These are phyloP conservation scores for Reutealis trisperma DNA, from an alignment of 345 rosid genomes.

Conservation along the genomic window DNA sequence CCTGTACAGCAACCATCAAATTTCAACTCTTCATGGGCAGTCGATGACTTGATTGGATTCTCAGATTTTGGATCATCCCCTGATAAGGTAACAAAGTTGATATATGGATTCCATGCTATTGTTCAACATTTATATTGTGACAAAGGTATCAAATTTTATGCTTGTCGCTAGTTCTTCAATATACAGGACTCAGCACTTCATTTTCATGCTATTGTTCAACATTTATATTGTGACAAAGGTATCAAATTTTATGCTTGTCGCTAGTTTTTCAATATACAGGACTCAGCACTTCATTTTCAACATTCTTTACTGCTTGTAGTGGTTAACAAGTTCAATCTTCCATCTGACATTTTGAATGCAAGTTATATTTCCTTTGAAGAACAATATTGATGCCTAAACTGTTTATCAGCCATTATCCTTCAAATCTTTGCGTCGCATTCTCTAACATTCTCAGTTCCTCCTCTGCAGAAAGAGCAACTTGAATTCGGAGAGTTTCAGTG, in stretches of 20 bases:
- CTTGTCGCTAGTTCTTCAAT: background rate
- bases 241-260: background rate
- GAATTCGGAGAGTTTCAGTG: constrained; percentile 82
- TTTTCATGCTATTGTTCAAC: background rate
- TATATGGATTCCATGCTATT: background rate
- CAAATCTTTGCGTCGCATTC: background rate
- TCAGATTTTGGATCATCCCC: constrained; percentile 57
- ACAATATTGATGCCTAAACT: background rate
- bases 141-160: background rate
- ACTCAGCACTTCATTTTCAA: background rate
- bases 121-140: background rate
- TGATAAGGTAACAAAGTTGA: constrained; percentile 56
- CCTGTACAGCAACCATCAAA: constrained; percentile 47
- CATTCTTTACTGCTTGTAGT: background rate
- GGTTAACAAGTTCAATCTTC: background rate
- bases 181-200: background rate
- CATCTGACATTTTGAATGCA: background rate
- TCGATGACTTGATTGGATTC: constrained; percentile 73
- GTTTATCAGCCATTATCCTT: background rate
- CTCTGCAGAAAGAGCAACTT: constrained; percentile 68
- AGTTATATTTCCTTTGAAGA: background rate
- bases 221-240: background rate
- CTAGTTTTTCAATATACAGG: background rate
- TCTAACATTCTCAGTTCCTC: background rate
- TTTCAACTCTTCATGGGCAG: constrained; percentile 61